phyloP scores from a whole-genome alignment of 2,329 filamentous ascomycete species.

The Verticillium nonalfalfae region DNA sequence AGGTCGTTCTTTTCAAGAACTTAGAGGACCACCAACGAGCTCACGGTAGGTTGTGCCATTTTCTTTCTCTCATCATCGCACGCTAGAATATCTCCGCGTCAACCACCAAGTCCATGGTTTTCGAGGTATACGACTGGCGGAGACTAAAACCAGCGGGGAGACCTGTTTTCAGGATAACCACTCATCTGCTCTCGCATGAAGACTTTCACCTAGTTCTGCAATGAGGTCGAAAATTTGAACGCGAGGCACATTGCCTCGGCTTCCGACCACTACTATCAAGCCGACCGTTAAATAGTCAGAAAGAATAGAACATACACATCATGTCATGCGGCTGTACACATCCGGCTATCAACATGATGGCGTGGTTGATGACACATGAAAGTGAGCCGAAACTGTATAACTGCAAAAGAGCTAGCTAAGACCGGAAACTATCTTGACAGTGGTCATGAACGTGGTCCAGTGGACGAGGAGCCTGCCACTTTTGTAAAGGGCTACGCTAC shows the following conservation, averaged over 20 bases:
- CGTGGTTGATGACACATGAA: too few species aligned
- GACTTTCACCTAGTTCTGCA: constrained; percentile 60
- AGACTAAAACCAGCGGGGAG: constrained; percentile 56
- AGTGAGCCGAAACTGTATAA: neutral
- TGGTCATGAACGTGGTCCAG: neutral
- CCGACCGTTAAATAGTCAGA: neutral
- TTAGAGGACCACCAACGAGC: neutral
- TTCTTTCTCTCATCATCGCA: constrained; percentile 19
- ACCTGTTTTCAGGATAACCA: constrained; percentile 36
- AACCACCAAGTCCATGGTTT: constrained; percentile 65
- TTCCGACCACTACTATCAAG: neutral
- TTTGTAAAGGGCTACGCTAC: neutral
- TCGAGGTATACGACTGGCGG: constrained; percentile 92
- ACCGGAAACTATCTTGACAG: neutral
- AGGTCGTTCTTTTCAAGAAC: neutral
- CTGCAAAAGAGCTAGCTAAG: neutral
- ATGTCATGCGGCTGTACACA: too few species aligned
- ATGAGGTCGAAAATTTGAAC: constrained; percentile 79
- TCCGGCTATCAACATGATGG: too few species aligned
- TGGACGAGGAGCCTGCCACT: neutral
- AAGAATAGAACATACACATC: too few species aligned
- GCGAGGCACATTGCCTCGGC: constrained; percentile 57
- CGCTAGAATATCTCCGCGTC: constrained; percentile 89
- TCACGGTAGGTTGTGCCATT: neutral
- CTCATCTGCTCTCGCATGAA: constrained; percentile 66